phyloP scores from a whole-genome alignment of 305 asterid species.

The Fraxinus sp. region DNA sequence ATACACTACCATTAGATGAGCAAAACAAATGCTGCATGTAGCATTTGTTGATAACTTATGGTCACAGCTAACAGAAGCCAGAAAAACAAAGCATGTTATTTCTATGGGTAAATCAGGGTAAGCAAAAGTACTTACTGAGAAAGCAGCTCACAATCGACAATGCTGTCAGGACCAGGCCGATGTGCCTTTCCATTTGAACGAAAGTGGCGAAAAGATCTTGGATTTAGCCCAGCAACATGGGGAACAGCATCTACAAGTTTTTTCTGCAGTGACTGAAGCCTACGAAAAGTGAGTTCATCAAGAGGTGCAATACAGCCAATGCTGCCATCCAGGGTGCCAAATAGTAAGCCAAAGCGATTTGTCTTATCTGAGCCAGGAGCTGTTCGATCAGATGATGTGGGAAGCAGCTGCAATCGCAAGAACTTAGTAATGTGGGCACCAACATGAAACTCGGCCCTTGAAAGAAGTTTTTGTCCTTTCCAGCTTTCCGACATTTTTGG shows the following conservation, averaged over 20 bases:
- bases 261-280: constrained; percentile 91
- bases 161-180: constrained; percentile 94
- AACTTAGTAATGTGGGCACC: constrained; percentile 90
- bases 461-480: constrained; percentile 94
- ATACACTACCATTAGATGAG: not conserved
- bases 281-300: constrained; percentile 89
- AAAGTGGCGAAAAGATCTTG: constrained; percentile 80
- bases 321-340: constrained; percentile 92
- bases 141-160: constrained; percentile 91
- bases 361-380: constrained; percentile 79
- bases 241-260: constrained; percentile 84
- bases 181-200: constrained; percentile 91
- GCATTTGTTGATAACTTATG: not conserved
- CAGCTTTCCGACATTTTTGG: constrained; percentile 92
- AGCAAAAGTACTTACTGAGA: constrained; percentile 54
- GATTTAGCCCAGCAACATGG: constrained; percentile 92
- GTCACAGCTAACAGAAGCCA: not conserved
- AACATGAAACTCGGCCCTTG: constrained; percentile 93
- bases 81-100: not conserved
- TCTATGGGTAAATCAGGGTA: not conserved
- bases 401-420: constrained; percentile 83
- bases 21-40: not conserved
- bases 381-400: constrained; percentile 63
- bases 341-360: constrained; percentile 81
- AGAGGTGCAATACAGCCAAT: constrained; percentile 93